Conservation (phyloP, 495 filamentous ascomycete genomes). For the Neurospora sp. region DNA sequence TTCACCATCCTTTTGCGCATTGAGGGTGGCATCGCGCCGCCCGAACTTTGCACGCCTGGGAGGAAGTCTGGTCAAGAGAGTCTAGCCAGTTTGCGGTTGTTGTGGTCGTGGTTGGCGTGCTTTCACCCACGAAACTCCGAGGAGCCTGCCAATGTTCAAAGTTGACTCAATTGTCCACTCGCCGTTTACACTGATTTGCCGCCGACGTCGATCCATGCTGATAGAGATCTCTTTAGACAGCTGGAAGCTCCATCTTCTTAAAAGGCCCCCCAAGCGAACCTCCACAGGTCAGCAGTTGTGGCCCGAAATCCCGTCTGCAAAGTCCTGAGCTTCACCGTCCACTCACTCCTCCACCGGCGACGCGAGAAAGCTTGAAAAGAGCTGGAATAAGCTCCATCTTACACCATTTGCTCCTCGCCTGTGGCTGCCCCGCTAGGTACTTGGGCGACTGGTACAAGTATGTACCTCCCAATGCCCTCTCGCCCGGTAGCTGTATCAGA, state of each 20-base stretch:
- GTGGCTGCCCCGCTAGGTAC: not conserved
- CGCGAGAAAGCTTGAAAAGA: not conserved
- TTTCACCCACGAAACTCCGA: not conserved
- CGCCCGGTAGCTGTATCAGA: constrained; percentile 1
- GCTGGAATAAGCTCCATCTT: not conserved
- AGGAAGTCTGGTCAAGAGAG: not conserved
- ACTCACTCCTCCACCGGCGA: not conserved
- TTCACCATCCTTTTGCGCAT: not conserved
- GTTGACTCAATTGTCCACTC: not conserved
- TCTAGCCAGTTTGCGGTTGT: not conserved
- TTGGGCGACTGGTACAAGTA: not conserved
- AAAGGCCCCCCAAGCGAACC: not conserved
- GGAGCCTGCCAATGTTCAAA: not conserved
- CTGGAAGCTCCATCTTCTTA: not conserved
- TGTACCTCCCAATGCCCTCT: constrained; percentile 4
- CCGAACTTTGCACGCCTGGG: not conserved
- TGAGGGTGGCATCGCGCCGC: not conserved
- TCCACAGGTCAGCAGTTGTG: not conserved
- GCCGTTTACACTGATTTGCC: not conserved
- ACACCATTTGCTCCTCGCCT: not conserved
- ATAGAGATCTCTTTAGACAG: not conserved
- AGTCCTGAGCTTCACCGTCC: not conserved
- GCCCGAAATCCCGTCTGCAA: not conserved
- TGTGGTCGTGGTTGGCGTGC: not conserved
- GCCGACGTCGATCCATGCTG: not conserved